Conservation (phyloP, 805 yeast genomes). For the Teunomyces tritomae region DNA sequence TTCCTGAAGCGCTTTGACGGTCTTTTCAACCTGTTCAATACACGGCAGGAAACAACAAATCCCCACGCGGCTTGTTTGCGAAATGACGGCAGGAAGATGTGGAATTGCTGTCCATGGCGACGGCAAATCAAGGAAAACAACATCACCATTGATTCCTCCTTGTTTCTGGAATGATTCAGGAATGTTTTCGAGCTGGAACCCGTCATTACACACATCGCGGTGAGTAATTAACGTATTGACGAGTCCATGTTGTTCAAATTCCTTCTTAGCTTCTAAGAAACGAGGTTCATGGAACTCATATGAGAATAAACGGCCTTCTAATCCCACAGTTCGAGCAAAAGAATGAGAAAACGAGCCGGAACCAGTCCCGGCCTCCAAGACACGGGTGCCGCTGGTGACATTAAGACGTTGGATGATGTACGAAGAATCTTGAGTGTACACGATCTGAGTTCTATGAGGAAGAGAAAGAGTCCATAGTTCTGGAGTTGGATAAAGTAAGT, state of each 20-base stretch:
- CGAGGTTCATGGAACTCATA: constrained; percentile 91
- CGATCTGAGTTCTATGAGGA: constrained; percentile 97
- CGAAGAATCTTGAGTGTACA: constrained; percentile 92
- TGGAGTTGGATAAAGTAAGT: constrained; percentile 86
- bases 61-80: constrained; percentile 52
- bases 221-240: constrained; percentile 68
- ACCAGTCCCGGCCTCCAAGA: constrained; percentile 98
- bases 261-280: constrained; percentile 71
- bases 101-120: constrained; percentile 97
- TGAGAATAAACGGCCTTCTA: constrained; percentile 65
- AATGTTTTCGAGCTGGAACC: constrained; percentile 56
- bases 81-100: constrained; percentile 58
- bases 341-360: constrained; percentile 95
- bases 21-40: constrained; percentile 91
- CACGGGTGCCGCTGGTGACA: constrained; percentile 69
- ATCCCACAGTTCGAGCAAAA: constrained; percentile 72
- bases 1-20: constrained; percentile 69
- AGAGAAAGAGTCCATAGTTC: constrained; percentile 95
- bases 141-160: constrained; percentile 53
- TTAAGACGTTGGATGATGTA: constrained; percentile 82
- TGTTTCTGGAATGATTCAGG: constrained; percentile 21
- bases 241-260: constrained; percentile 73
- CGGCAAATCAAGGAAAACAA: constrained; percentile 87
- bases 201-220: constrained; percentile 88
- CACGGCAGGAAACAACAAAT: constrained; percentile 98